Conservation (phyloP, 2,329 filamentous ascomycete species). For the Biscogniauxia sp. region DNA sequence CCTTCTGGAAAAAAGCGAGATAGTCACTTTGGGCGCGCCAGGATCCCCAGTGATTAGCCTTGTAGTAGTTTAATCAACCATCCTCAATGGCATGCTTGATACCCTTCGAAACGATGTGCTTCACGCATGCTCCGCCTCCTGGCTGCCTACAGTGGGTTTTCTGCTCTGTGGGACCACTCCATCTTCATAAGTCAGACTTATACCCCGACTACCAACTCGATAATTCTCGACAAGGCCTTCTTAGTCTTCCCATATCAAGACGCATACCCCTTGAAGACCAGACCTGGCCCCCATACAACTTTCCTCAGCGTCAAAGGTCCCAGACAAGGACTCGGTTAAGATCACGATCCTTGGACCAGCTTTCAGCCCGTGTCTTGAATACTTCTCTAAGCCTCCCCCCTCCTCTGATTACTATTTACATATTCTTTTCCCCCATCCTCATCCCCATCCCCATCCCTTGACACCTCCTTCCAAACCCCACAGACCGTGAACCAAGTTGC, state of each 20-base stretch:
- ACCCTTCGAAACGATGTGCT: constrained; percentile 18
- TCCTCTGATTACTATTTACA: constrained; percentile 2
- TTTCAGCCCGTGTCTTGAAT: constrained; percentile 3
- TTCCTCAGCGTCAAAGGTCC: constrained; percentile 4
- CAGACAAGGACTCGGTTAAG: constrained; percentile 8
- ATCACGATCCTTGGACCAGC: constrained; percentile 2
- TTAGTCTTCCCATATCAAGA: constrained; percentile 11
- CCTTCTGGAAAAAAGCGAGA: constrained; percentile 5
- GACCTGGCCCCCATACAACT: constrained; percentile 2
- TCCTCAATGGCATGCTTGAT: constrained; percentile 15
- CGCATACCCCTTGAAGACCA: constrained; percentile 8
- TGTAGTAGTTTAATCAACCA: constrained; percentile 19
- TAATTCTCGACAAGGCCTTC: constrained; percentile 4
- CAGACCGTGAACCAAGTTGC: not conserved
- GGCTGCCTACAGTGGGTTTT: constrained; percentile 16
- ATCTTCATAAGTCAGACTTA: constrained; percentile 13
- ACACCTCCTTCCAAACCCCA: not conserved
- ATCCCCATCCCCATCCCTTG: constrained; percentile 1
- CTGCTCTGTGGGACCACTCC: constrained; percentile 10
- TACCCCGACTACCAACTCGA: constrained; percentile 4
- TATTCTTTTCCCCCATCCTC: constrained; percentile 1
- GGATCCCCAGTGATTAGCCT: constrained; percentile 9
- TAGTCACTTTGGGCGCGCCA: constrained; percentile 12
- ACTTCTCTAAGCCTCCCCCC: not conserved
- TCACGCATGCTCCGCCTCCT: constrained; percentile 18